A percentile compares a stretch with the other conserved stretches of the same genome.
phyloP scores from a whole-genome alignment of 129 eudicot genomes.

The Artemisia argyi region DNA sequence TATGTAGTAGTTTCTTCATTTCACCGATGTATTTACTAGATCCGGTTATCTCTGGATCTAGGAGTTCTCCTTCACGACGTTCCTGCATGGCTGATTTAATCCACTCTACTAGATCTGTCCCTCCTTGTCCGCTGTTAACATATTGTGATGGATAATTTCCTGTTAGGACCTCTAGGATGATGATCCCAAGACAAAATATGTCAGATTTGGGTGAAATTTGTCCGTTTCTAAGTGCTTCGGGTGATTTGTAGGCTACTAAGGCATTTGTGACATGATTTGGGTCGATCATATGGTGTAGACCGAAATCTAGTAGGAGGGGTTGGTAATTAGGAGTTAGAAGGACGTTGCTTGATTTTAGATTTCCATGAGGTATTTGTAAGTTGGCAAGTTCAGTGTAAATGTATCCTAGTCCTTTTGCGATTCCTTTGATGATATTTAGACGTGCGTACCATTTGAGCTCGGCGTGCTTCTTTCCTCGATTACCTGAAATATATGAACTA shows the following conservation, averaged over 20 bases:
- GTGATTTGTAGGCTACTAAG: slow-evolving; percentile 65
- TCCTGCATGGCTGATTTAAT: slow-evolving; percentile 57
- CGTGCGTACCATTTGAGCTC: slow-evolving; percentile 71
- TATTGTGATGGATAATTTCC: slow-evolving; percentile 66
- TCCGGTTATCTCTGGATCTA: slow-evolving; percentile 65
- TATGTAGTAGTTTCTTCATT: slow-evolving; percentile 51
- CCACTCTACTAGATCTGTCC: slow-evolving; percentile 65
- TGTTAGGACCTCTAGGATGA: slow-evolving; percentile 74
- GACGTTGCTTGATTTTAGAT: slow-evolving; percentile 85
- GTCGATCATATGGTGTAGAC: slow-evolving; percentile 40
- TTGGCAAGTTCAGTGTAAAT: slow-evolving; percentile 54
- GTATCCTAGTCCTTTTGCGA: slow-evolving; percentile 57
- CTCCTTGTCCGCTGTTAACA: slow-evolving; percentile 51
- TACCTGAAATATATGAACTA: slow-evolving; percentile 44
- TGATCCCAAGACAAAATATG: slow-evolving; percentile 67
- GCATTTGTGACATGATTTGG: slow-evolving; percentile 35
- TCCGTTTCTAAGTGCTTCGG: slow-evolving; percentile 49
- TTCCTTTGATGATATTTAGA: slow-evolving; percentile 61
- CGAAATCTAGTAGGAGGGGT: slow-evolving; percentile 66
- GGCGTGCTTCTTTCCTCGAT: slow-evolving; percentile 41
- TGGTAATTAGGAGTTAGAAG: slow-evolving; percentile 45
- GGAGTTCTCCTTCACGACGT: slow-evolving; percentile 48
- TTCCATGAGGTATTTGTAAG: slow-evolving; percentile 66
- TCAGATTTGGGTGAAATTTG: slow-evolving; percentile 65
- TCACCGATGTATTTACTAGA: slow-evolving; percentile 29